These are phyloP conservation scores for Metschnikowia baotianmanensis DNA, from an alignment of 805 yeast genomes.

Conservation along the genomic window DNA sequence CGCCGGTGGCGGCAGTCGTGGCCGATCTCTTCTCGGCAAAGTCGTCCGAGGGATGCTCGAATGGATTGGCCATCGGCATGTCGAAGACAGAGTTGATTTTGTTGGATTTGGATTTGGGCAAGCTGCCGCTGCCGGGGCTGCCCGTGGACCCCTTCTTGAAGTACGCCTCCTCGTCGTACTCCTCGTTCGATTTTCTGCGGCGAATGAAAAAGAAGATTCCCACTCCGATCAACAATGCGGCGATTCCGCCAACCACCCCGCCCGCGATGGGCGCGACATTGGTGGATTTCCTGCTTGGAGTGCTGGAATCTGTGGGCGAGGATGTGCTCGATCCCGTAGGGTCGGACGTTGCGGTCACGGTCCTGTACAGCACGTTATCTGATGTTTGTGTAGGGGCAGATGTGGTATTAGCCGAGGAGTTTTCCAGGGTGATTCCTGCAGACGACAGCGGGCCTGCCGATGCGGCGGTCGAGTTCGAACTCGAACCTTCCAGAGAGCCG, in stretches of 20 bases:
- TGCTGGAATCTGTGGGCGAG: conserved; percentile 1
- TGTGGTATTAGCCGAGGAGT: conserved; percentile 1
- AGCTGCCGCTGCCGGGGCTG: conserved; percentile 39
- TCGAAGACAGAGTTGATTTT: conserved; percentile 36
- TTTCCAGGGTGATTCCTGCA: background rate
- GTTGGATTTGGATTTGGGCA: conserved; percentile 18
- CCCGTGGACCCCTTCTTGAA: conserved; percentile 30
- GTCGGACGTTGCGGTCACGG: conserved; percentile 16
- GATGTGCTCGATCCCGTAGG: conserved; percentile 7
- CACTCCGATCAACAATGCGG: conserved; percentile 23
- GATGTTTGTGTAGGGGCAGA: conserved; percentile 4
- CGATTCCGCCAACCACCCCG: conserved; percentile 46
- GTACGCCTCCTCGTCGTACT: conserved; percentile 44
- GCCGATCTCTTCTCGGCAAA: conserved; percentile 23
- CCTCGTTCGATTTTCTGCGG: conserved; percentile 48
- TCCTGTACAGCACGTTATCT: conserved; percentile 8
- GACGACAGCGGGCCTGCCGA: conserved; percentile 5
- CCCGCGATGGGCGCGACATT: conserved; percentile 43
- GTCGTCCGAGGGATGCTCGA: conserved; percentile 57
- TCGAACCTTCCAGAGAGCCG: background rate
- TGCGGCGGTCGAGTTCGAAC: conserved; percentile 8
- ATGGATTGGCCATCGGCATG: conserved; percentile 54
- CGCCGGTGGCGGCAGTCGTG: conserved; percentile 16
- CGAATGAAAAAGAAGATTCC: conserved; percentile 32
- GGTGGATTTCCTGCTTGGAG: conserved; percentile 14